phyloP scores from a whole-genome alignment of 106 monocot species.

The Amphibolis antarctica region DNA sequence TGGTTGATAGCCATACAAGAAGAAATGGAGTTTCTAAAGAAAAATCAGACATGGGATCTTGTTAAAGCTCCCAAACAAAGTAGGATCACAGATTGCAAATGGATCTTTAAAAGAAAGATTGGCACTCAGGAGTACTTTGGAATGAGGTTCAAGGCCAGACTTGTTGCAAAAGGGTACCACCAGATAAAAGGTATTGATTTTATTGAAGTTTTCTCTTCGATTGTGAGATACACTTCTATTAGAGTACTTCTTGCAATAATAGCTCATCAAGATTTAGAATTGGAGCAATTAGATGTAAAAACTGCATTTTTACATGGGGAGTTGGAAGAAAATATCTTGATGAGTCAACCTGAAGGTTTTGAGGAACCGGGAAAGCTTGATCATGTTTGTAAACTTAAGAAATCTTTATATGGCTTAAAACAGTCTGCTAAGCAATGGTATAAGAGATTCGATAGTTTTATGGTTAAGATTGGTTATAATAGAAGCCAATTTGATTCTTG shows the following conservation, averaged over 20 bases:
- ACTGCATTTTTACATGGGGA: background rate
- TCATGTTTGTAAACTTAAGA: background rate
- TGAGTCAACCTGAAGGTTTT: background rate
- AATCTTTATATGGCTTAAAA: background rate
- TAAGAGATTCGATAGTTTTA: background rate
- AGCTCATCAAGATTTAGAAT: background rate
- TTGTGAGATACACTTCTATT: background rate
- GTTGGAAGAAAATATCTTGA: background rate
- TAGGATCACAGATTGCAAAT: background rate
- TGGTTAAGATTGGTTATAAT: background rate
- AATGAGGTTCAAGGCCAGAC: background rate
- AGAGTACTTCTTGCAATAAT: background rate
- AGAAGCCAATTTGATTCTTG: background rate
- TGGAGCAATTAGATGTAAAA: background rate
- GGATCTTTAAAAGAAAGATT: background rate
- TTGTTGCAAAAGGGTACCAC: background rate
- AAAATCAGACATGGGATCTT: slow-evolving; percentile 10
- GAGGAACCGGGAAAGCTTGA: background rate
- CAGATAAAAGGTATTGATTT: background rate
- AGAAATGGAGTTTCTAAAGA: slow-evolving; percentile 4
- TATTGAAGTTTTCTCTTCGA: background rate
- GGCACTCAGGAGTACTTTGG: background rate
- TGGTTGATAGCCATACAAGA: background rate
- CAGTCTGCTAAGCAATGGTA: background rate
- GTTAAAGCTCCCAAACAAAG: background rate